Evolutionary conservation across 2,329 filamentous ascomycete species (phyloP), one percentile per base, ranked within the genome.

Genomic region (Paraphoma sp.): DNA sequence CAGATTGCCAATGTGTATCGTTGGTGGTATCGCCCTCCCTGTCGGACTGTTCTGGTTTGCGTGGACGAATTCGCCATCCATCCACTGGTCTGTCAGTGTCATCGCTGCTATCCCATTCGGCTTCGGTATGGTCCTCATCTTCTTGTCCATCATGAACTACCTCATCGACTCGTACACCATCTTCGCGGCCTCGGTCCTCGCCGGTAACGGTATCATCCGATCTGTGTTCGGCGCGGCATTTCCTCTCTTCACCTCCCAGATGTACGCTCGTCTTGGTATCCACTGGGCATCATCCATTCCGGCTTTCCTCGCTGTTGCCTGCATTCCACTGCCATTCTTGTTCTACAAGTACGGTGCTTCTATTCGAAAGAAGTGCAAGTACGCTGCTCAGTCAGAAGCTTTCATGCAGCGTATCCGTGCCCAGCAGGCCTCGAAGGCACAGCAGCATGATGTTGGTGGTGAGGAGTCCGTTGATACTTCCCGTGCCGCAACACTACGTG

Each of bases 201-300:
- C 91, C 2, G 89, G 89, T 46, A 92, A 93, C 76, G 90, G 91
- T 0, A 89, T 96, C 69, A 78, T 96, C 38, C 88, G 92, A 64
- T 93, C 90, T 0, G 80, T 93, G 8, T 89, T 88, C 60, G 92
- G 90, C 61, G 90, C 91, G 2, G 87, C 84, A 1, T 95, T 96
- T 80, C 92, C 92, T 0, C 83, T 95, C 1, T 95, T 95, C 73
- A 87, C 89, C 0, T 83, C 81, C 1, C 87, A 91, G 68, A 91
- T 83, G 80, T 83, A 82, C 65, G 58, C 58, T 10, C 51, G 63
- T 29, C 60, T 78, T 4, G 76, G 90, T 46, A 87, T 90, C 53
- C 89, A 93, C 78, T 93, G 90, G 91, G 91, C 89, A 1, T 87
- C 83, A 33, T 87, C 86, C 0, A 79, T 94, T 12, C 90, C 90